These are phyloP conservation scores for Saturnispora diversa DNA, from an alignment of 805 yeast species.

Conservation along the genomic window DNA sequence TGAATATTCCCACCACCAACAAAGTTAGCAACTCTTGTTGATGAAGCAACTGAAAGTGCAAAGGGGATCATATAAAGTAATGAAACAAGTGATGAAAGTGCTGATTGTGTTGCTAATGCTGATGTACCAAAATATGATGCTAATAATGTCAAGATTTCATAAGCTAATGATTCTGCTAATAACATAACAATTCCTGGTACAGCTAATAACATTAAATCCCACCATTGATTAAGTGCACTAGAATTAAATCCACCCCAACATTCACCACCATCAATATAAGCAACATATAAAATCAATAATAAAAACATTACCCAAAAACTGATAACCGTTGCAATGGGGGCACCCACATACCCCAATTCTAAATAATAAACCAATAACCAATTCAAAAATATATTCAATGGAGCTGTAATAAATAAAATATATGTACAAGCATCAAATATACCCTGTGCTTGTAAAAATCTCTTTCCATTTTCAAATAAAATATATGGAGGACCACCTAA, in stretches of 20 bases:
- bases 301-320: slow-evolving; percentile 65
- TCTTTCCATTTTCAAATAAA: slow-evolving; percentile 61
- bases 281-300: slow-evolving; percentile 46
- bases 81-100: slow-evolving; percentile 45
- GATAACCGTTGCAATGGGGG: slow-evolving; percentile 64
- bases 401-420: slow-evolving; percentile 61
- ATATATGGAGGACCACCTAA: slow-evolving; percentile 72
- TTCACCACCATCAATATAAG: slow-evolving; percentile 51
- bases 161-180: slow-evolving; percentile 49
- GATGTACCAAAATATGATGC: slow-evolving; percentile 46
- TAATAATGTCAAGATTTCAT: slow-evolving; percentile 46
- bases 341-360: slow-evolving; percentile 71
- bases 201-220: slow-evolving; percentile 37
- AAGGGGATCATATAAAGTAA: slow-evolving; percentile 49
- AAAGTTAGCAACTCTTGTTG: slow-evolving; percentile 48
- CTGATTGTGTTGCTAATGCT: slow-evolving; percentile 49
- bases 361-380: slow-evolving; percentile 54
- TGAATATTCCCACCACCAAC: slow-evolving; percentile 36
- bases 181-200: slow-evolving; percentile 48
- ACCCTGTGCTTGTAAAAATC: slow-evolving; percentile 71
- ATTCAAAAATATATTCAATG: slow-evolving; percentile 58
- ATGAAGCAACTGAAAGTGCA: slow-evolving; percentile 47
- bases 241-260: slow-evolving; percentile 62
- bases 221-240: slow-evolving; percentile 31
- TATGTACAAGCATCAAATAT: slow-evolving; percentile 73